These are phyloP conservation scores for Gastrodia elata DNA, from an alignment of 106 monocot genomes.

Conservation along the genomic window DNA sequence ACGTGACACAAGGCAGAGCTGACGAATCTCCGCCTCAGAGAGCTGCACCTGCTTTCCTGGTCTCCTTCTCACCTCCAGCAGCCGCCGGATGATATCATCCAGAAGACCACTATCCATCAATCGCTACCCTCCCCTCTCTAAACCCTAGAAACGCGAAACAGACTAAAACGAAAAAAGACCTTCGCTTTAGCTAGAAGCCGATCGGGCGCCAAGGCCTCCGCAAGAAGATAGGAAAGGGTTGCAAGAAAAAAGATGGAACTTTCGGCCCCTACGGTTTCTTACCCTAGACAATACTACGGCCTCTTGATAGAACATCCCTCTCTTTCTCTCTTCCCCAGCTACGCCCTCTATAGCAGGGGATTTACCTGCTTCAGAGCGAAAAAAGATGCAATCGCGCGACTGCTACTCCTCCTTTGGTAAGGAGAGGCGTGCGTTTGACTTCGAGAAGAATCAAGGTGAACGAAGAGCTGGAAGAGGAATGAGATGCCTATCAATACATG, in stretches of 20 bases:
- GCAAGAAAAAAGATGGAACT: neutral
- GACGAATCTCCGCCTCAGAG: slow-evolving; percentile 22
- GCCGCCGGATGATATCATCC: slow-evolving; percentile 19
- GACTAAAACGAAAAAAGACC: neutral
- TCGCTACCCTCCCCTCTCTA: neutral
- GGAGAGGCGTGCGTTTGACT: too few species aligned
- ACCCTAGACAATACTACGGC: neutral
- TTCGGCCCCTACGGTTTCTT: neutral
- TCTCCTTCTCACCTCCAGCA: slow-evolving; percentile 17
- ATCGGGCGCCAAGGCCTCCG: neutral
- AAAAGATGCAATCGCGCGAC: too few species aligned
- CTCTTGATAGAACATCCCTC: slow-evolving; percentile 5
- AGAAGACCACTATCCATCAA: slow-evolving; percentile 16
- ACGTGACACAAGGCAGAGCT: slow-evolving; percentile 17
- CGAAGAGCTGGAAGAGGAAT: too few species aligned
- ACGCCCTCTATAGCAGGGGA: too few species aligned
- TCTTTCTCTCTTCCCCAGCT: neutral
- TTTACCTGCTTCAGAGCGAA: too few species aligned
- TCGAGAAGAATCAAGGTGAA: too few species aligned
- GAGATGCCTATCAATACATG: too few species aligned
- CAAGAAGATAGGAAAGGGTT: neutral
- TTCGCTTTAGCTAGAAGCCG: neutral
- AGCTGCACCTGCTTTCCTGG: slow-evolving; percentile 28
- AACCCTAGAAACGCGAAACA: neutral
- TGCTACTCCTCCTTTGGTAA: too few species aligned